These are phyloP conservation scores for Xylariaceae sp. DNA, from an alignment of 2,329 filamentous ascomycete genomes.

Conservation along the genomic window DNA sequence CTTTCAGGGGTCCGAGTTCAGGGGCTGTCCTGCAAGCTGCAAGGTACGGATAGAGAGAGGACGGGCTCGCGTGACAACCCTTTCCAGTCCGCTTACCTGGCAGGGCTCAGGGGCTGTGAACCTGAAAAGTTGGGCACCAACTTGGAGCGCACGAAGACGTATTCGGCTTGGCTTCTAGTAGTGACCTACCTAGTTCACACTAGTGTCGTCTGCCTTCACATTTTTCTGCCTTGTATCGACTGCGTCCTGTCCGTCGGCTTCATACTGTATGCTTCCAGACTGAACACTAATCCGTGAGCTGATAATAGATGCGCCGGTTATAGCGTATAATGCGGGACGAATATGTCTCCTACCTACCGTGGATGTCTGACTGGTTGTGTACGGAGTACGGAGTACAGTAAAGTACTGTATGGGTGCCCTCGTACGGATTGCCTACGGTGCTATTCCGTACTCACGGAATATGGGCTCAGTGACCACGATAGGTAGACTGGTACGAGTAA, in stretches of 20 bases:
- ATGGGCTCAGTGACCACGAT: too few relatives aligned
- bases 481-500: too few relatives aligned
- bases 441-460: too few relatives aligned
- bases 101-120: neutral
- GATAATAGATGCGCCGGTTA: neutral
- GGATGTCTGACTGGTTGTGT: too few relatives aligned
- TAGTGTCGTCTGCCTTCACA: neutral
- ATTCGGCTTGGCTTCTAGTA: neutral
- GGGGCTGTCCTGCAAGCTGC: conserved; percentile 22
- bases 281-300: neutral
- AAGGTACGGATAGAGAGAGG: conserved; percentile 23
- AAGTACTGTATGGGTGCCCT: too few relatives aligned
- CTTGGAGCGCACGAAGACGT: neutral
- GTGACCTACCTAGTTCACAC: neutral
- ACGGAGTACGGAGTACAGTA: too few relatives aligned
- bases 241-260: neutral
- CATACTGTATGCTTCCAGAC: neutral
- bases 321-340: neutral
- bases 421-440: too few relatives aligned
- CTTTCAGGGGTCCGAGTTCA: conserved; percentile 16
- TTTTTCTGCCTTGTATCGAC: neutral
- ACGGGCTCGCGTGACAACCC: conserved; percentile 23
- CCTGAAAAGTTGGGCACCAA: neutral
- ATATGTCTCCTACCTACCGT: too few relatives aligned
- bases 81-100: neutral